Conservation (phyloP, 805 yeast genomes). For the Pichia deserticola region DNA sequence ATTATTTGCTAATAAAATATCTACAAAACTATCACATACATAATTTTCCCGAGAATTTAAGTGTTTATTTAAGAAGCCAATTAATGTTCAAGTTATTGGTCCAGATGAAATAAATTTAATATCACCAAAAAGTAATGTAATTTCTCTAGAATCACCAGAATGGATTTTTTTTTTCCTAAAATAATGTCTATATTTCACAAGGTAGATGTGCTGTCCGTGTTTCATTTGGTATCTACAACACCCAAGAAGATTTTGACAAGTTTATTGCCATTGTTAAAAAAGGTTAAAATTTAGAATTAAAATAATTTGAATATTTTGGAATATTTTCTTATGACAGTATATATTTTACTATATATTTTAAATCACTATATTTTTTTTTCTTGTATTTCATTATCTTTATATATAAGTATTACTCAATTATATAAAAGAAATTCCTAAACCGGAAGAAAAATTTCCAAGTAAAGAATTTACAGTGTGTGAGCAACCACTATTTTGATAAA, state of each 20-base stretch:
- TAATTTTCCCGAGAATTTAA: neutral
- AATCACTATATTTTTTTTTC: too few species aligned
- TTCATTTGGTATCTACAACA: neutral
- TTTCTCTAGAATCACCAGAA: too few species aligned
- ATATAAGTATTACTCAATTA: too few species aligned
- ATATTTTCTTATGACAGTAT: too few species aligned
- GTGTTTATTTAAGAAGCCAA: neutral
- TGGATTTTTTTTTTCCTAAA: neutral
- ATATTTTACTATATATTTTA: too few species aligned
- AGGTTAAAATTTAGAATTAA: too few species aligned
- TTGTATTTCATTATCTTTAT: too few species aligned
- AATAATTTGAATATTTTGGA: too few species aligned
- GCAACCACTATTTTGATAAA: slow-evolving; percentile 39
- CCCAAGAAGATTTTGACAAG: neutral
- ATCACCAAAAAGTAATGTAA: neutral
- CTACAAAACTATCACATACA: too few species aligned
- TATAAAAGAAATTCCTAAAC: too few species aligned
- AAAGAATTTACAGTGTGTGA: neutral
- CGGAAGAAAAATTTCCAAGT: neutral
- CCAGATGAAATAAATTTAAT: neutral
- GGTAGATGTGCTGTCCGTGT: neutral
- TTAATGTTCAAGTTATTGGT: neutral
- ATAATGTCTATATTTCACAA: neutral
- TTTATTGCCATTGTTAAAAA: neutral
- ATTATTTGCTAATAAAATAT: too few species aligned